Base-by-base conservation (phyloP, 306 rosid genomes). In the Mimosa pudica region DNA sequence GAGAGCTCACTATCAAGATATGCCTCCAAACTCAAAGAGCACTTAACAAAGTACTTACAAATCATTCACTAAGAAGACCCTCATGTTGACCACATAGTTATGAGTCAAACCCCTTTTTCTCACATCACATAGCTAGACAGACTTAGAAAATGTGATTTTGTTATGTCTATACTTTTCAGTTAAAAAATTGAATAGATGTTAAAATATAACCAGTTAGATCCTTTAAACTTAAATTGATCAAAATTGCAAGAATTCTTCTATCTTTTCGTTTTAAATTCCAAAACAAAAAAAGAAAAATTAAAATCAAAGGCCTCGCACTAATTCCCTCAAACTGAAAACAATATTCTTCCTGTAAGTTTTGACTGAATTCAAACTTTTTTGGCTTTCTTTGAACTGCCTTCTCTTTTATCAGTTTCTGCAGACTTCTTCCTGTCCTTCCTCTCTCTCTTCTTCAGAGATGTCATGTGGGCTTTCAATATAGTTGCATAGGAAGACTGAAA, bases 401-500 rank as follows among this genome's bases (percentile, higher is more conserved):
- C 85, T 80, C 84, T 92, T 84, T 90, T 89, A 66, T 85, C 88
- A 12, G 88, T 78, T 83, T 90, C 97, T 18, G 90, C 87, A 70
- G 89, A 83, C 76, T 93, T 93, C 81, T 96, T 96, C 92, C 87
- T 96, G 77, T 96, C 97, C 86, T 96, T 96, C 83, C 99, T 91
- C 83, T 96, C 98, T 79, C 98, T 92, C 89, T 91, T 96, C 86
- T 96, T 96, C 47, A 96, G 82, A 78, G 98, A 89, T 66, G 99
- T 96, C 99, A 96, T 96, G 85, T 88, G 99, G 57, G 97, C 99
- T 89, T 91, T 96, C 6, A 96, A 84, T 79, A 96, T 91, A 64
- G 98, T 93, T 48, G 99, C 98, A 67, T 96, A 96, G 30, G 99
- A 96, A 77, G 98, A 94, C 88, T 96, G 99, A 84, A 96, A 96